Evolutionary conservation across 306 rosid genomes (phyloP), one percentile per base, ranked within the genome.

Genomic region (Prunus mongolica): DNA sequence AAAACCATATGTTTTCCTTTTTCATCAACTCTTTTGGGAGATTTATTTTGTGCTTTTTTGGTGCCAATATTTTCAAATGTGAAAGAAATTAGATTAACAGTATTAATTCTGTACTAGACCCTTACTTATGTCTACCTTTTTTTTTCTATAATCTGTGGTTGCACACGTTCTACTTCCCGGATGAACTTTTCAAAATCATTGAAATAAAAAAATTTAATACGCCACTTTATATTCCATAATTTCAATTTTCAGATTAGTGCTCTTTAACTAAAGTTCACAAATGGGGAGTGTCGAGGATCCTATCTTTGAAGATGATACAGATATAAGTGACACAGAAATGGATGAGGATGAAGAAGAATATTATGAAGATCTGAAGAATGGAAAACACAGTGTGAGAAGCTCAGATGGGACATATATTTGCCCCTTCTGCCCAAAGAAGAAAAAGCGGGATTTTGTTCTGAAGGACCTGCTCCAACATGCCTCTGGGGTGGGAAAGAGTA

Each of bases 391-490:
- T 22, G 91, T 92, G 77, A 87, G 84, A 90, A 74, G 54, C 78
- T 79, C 89, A 16, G 84, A 92, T 0, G 87, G 82, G 66, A 71
- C 86, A 67, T 87, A 89, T 60, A 71, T 67, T 81, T 96, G 99
- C 82, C 99, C 99, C 20, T 96, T 80, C 85, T 96, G 98, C 72
- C 82, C 88, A 3, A 89, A 71, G 73, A 92, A 70, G 83, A 96
- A 64, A 77, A 96, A 84, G 73, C 79, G 84, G 56, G 83, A 72
- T 69, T 96, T 79, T 82, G 77, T 74, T 65, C 84, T 83, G 64
- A 83, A 84, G 72, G 98, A 96, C 28, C 78, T 92, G 67, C 88
- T 92, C 72, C 96, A 89, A 68, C 99, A 96, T 86, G 97, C 99
- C 70, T 79, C 96, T 67, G 99, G 91, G 63, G 97, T 96, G 76